phyloP scores from a whole-genome alignment of 1,284 basidiomycete species.

The Lentinus polychrous region DNA sequence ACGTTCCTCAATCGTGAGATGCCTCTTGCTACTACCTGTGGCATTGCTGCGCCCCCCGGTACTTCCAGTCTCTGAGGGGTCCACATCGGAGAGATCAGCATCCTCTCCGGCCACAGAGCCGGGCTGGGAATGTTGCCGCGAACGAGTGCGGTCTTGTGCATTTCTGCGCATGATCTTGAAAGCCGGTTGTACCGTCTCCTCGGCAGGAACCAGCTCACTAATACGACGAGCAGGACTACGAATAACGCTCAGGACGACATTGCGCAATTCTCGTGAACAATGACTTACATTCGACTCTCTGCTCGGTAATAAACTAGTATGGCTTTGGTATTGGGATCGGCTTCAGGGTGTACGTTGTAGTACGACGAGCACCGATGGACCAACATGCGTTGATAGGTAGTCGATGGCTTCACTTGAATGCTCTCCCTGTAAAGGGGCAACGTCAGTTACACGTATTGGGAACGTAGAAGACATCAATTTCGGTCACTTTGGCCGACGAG shows the following conservation, averaged over 20 bases:
- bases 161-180: slow-evolving; percentile 80
- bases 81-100: slow-evolving; percentile 65
- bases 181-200: slow-evolving; percentile 57
- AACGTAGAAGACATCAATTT: not conserved
- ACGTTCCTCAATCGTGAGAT: slow-evolving; percentile 71
- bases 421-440: slow-evolving; percentile 37
- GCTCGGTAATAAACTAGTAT: slow-evolving; percentile 48
- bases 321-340: slow-evolving; percentile 53
- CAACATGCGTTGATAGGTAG: slow-evolving; percentile 75
- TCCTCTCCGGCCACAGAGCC: slow-evolving; percentile 68
- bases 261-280: slow-evolving; percentile 4
- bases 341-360: slow-evolving; percentile 64
- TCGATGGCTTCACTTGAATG: slow-evolving; percentile 57
- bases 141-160: slow-evolving; percentile 38
- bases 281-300: slow-evolving; percentile 69
- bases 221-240: slow-evolving; percentile 61
- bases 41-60: slow-evolving; percentile 58
- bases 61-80: slow-evolving; percentile 74
- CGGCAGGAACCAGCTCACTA: slow-evolving; percentile 72
- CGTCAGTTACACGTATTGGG: slow-evolving; percentile 9
- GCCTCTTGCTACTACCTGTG: slow-evolving; percentile 55
- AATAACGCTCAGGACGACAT: slow-evolving; percentile 5
- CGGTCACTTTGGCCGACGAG: not conserved
- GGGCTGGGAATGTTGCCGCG: slow-evolving; percentile 44
- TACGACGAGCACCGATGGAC: slow-evolving; percentile 78